Evolutionary conservation across 352 stramenopile species (phyloP), one percentile per base, ranked within the genome.

Genomic region (Phytophthora crassamura): DNA sequence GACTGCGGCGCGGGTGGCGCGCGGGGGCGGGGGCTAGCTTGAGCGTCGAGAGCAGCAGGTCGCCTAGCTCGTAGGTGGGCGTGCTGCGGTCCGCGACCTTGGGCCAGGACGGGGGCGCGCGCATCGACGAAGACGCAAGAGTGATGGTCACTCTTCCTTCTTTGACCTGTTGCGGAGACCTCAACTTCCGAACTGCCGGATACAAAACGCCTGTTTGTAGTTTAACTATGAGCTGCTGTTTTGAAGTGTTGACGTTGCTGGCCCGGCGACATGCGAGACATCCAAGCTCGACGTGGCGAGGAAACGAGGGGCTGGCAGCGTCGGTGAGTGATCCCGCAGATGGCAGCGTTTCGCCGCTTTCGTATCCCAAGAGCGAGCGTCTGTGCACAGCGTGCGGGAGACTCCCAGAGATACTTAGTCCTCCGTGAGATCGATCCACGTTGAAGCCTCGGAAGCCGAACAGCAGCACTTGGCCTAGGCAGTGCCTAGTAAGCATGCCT

Each of bases 41-140:
- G 12, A 71, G 64, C 10, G 82, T 36, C 3, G 70, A 57, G 22
- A 91, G 67, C 12, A 90, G 67, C n/a, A 82, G 56, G 54, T 91
- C 83, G 42, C 79, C 81, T 9, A 90, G 67, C 42, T 89, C 74
- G 42, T 78, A 73, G 3, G 69, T 76, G 30, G 69, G 47, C 6
- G 64, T 59, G 28, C 55, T 64, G 14, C 49, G 50, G 36, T 64
- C 54, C 10, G 32, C 53, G 10, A 25, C 15, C 33, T 65, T 70
- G 36, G 47, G 57, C 59, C 62, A 61, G 25, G 25, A 2, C 32
- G 55, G 43, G 32, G 39, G 14, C 18, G 51, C 7, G 41, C 14
- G 30, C 28, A 36, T 22, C 51, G 46, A 50, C 7, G 11, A 20
- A 18, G 16, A 32, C 2, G 41, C 18, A 16, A 10, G 41, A 48